Conservation (phyloP, 2,329 filamentous ascomycete species). For the Aaosphaeria arxii region DNA sequence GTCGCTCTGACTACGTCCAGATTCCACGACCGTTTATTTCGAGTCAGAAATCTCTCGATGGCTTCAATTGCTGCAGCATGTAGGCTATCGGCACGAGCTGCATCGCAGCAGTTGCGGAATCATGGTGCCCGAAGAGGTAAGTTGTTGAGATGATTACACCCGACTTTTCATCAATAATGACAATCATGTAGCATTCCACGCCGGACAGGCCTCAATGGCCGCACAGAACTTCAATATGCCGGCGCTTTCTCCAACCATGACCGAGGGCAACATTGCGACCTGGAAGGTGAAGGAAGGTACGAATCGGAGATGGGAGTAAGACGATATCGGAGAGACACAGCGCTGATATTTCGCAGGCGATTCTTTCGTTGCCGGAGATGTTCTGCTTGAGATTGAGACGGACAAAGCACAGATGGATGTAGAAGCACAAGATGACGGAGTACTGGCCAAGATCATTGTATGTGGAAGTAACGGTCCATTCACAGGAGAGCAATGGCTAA, state of each 20-base stretch:
- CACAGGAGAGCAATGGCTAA: slow-evolving; percentile 5
- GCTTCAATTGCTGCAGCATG: slow-evolving; percentile 64
- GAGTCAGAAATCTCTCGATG: slow-evolving; percentile 44
- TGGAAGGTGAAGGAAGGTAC: slow-evolving; percentile 82
- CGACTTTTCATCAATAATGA: slow-evolving; percentile 16
- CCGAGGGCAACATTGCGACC: slow-evolving; percentile 80
- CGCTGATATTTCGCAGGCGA: slow-evolving; percentile 52
- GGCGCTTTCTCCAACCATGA: slow-evolving; percentile 89
- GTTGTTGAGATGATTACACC: slow-evolving; percentile 20
- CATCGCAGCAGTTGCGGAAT: slow-evolving; percentile 50
- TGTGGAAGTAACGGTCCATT: neutral
- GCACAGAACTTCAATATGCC: slow-evolving; percentile 91
- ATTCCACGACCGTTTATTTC: too few relatives aligned
- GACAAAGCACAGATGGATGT: slow-evolving; percentile 96
- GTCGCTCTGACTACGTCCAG: neutral
- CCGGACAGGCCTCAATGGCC: slow-evolving; percentile 61
- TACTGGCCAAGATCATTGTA: slow-evolving; percentile 77
- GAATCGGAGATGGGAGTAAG: slow-evolving; percentile 4
- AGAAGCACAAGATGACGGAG: slow-evolving; percentile 85
- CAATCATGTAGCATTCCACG: slow-evolving; percentile 57
- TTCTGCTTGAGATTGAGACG: slow-evolving; percentile 88
- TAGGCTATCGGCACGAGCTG: slow-evolving; percentile 61
- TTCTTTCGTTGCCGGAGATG: slow-evolving; percentile 76
- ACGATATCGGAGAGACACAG: neutral
- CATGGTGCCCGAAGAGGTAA: slow-evolving; percentile 59